A percentile compares a stretch with the other conserved stretches of the same genome.
Evolutionary conservation across 306 rosid species (phyloP).

Genomic region (Aeschynomene evenia): DNA sequence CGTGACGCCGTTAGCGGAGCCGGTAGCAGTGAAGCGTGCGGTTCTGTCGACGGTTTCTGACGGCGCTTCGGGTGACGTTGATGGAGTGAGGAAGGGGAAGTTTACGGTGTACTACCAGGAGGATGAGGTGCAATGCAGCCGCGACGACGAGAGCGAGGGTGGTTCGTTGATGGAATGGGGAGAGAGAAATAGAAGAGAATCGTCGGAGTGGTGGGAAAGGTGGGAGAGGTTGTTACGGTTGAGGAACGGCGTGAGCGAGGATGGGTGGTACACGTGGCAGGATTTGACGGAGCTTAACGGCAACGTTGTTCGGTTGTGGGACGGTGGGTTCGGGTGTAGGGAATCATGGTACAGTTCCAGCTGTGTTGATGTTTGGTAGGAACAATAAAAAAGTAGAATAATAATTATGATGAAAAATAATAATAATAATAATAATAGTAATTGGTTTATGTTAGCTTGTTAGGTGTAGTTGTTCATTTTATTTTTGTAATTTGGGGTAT

Average conservation of each 20-base stretch:
- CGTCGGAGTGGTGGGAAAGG: slow-evolving; percentile 47
- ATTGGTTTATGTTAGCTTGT: not conserved
- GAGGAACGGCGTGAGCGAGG: slow-evolving; percentile 41
- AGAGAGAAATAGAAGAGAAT: not conserved
- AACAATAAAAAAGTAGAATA: not conserved
- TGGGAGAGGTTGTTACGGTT: slow-evolving; percentile 43
- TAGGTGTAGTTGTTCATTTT: not conserved
- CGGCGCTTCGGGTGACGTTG: not conserved
- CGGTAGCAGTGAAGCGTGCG: not conserved
- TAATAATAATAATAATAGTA: not conserved
- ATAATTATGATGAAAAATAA: not conserved
- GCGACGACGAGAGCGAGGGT: not conserved
- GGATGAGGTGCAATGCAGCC: slow-evolving; percentile 8
- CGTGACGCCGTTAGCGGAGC: not conserved
- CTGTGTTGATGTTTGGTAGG: slow-evolving; percentile 40
- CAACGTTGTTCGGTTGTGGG: slow-evolving; percentile 68
- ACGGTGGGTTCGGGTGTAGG: slow-evolving; percentile 14
- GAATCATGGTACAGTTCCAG: slow-evolving; percentile 22
- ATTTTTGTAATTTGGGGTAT: not conserved
- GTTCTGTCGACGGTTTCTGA: not conserved
- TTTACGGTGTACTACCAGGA: slow-evolving; percentile 39
- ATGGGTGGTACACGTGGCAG: slow-evolving; percentile 60
- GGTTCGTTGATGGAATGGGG: slow-evolving; percentile 16
- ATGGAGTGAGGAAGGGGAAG: slow-evolving; percentile 44
- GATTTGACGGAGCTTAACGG: slow-evolving; percentile 69